Conservation (phyloP, 306 rosid species). For the Phaseolus lunatus region DNA sequence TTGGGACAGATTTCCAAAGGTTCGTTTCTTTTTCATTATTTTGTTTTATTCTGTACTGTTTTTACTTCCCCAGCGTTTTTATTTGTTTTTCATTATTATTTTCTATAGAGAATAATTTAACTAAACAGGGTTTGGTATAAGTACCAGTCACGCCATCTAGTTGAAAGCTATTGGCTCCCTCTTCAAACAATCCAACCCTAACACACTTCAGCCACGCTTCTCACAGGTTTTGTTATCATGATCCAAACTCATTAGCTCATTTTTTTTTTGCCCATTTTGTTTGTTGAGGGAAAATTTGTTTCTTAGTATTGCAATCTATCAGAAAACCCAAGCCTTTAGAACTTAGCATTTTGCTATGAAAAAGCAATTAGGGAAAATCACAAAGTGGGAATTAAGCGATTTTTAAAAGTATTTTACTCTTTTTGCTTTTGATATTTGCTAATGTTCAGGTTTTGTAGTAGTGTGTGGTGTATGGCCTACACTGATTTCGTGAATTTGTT, state of each 20-base stretch:
- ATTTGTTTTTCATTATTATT: too few species aligned
- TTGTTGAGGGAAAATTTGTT: not conserved
- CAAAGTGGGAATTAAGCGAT: not conserved
- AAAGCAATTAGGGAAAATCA: not conserved
- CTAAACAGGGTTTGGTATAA: too few species aligned
- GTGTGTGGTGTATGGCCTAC: conserved; percentile 59
- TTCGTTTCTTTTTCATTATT: conserved; percentile 37
- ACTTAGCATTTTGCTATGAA: not conserved
- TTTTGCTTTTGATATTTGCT: conserved; percentile 27
- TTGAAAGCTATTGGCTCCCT: not conserved
- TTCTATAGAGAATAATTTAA: too few species aligned
- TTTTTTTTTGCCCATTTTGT: not conserved
- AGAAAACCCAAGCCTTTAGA: not conserved
- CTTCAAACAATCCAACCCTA: not conserved
- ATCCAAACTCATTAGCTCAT: not conserved
- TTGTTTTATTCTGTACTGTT: not conserved
- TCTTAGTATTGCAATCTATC: not conserved
- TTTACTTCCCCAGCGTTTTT: not conserved
- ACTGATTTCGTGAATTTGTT: conserved; percentile 54
- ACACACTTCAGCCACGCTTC: too few species aligned
- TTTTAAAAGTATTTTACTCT: not conserved
- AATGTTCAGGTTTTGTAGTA: conserved; percentile 53
- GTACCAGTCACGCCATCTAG: too few species aligned
- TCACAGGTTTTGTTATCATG: not conserved
- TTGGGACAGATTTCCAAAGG: conserved; percentile 61